Evolutionary conservation across 345 rosid species (phyloP), one percentile per base, ranked within the genome.

Genomic region (Fremontodendron californicum): DNA sequence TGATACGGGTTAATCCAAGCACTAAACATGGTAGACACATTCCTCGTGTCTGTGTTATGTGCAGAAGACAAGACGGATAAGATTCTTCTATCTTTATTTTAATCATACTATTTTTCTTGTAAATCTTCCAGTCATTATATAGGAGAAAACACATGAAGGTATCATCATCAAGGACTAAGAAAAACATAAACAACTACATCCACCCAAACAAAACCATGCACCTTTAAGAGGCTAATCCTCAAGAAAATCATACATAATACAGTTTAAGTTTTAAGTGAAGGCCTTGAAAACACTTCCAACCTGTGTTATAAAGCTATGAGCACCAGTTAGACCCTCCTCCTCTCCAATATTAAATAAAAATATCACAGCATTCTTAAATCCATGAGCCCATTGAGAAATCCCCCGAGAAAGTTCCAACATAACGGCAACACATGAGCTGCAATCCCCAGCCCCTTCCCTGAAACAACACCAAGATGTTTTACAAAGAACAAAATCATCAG

Each of bases 261-360:
- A 51, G 16, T 10, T 48, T 12, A 49, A 35, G 43, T 55, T 73
- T 52, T 58, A 13, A 73, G 35, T 21, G 37, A 40, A 80, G 9
- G 39, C 64, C 79, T 2, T 39, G 18, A 49, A 67, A 54, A 76
- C 45, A 68, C 69, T 66, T 81, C 78, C 37, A 75, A 92, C 99
- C 97, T 93, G 99, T 83, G 99, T 96, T 35, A 92, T 84, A 76
- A 96, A 96, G 89, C 98, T 93, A 88, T 93, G 98, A 86, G 99
- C 99, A 55, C 99, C 99, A 82, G 70, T 89, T 75, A 96, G 89
- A 83, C 99, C 99, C 80, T 93, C 98, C 85, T 96, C 97, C 84
- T 96, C 98, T 54, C 99, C 99, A 23, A 93, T 91, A 81, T 95
- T 95, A 73, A 93, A 89, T 78, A 95, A 87, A 81, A 95, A 95